A percentile compares a stretch with the other conserved stretches of the same genome.
These are phyloP conservation scores for Yamadazyma ubonensis DNA, from an alignment of 805 yeast genomes.

Conservation along the genomic window DNA sequence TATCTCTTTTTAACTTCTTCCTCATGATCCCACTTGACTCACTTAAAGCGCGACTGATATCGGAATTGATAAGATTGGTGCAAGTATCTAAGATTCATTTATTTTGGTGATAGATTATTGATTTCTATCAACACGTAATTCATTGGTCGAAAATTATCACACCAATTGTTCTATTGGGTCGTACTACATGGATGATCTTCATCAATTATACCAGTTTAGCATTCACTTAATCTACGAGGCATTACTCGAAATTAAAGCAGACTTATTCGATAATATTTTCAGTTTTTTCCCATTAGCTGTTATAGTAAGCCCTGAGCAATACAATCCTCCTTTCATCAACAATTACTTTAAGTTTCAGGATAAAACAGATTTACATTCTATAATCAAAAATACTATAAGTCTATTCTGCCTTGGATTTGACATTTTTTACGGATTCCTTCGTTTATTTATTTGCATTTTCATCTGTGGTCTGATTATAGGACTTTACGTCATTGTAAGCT, in stretches of 20 bases:
- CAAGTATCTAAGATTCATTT: too few relatives aligned
- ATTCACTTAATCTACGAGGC: slow-evolving; percentile 1
- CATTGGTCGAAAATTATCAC: too few relatives aligned
- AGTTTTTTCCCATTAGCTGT: slow-evolving; percentile 17
- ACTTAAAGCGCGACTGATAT: not conserved
- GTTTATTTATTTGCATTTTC: slow-evolving; percentile 12
- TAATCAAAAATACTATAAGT: slow-evolving; percentile 1
- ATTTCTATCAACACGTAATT: not conserved
- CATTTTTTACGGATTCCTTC: slow-evolving; percentile 14
- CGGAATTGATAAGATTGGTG: not conserved
- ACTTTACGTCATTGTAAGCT: slow-evolving; percentile 7
- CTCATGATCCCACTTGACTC: slow-evolving; percentile 1
- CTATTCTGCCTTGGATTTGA: slow-evolving; percentile 12
- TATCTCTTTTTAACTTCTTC: slow-evolving; percentile 6
- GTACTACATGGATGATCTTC: slow-evolving; percentile 4
- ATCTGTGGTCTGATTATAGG: slow-evolving; percentile 8
- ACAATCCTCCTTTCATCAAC: slow-evolving; percentile 26
- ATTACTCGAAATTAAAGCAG: slow-evolving; percentile 2
- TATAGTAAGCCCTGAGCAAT: slow-evolving; percentile 22
- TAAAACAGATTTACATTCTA: not conserved
- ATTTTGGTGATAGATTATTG: too few relatives aligned
- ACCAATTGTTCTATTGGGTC: not conserved
- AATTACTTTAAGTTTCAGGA: slow-evolving; percentile 6
- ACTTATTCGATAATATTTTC: slow-evolving; percentile 8
- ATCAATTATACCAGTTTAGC: not conserved